Conservation (phyloP, 192 early-diverging fungal species). For the Funneliformis mosseae region DNA sequence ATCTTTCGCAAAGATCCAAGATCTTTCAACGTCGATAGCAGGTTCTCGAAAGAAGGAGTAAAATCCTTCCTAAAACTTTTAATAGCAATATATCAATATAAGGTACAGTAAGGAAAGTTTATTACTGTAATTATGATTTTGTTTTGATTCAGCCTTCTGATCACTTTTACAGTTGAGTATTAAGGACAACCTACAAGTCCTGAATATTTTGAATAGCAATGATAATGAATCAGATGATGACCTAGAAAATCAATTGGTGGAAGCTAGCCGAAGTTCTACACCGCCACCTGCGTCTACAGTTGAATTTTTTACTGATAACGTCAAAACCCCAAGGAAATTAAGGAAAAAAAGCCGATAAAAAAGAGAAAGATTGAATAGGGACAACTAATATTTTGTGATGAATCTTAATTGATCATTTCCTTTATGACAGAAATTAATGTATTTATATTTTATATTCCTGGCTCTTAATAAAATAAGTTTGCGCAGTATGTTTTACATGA, state of each 20-base stretch:
- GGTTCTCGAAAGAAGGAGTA: slow-evolving; percentile 15
- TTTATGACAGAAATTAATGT: no score
- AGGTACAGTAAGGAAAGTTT: slow-evolving; percentile 23
- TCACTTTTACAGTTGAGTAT: slow-evolving; percentile 14
- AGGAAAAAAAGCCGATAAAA: not conserved
- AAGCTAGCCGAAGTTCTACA: slow-evolving; percentile 8
- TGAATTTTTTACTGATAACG: not conserved
- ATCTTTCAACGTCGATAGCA: slow-evolving; percentile 25
- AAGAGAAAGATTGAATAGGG: no score
- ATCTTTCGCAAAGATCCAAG: slow-evolving; percentile 28
- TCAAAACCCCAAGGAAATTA: not conserved
- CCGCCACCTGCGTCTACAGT: not conserved
- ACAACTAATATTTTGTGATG: no score
- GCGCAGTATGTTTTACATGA: no score
- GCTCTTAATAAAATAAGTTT: no score
- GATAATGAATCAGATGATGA: not conserved
- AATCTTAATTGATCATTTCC: no score
- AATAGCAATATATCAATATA: slow-evolving; percentile 11
- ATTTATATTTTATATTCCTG: no score
- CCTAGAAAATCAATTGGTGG: not conserved
- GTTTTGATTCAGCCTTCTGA: not conserved
- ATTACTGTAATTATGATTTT: not conserved
- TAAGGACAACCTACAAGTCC: slow-evolving; percentile 24
- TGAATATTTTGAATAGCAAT: not conserved
- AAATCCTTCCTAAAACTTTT: slow-evolving; percentile 14